phyloP scores from a whole-genome alignment of 2,329 filamentous ascomycete species.

The Fusarium pilosicola region DNA sequence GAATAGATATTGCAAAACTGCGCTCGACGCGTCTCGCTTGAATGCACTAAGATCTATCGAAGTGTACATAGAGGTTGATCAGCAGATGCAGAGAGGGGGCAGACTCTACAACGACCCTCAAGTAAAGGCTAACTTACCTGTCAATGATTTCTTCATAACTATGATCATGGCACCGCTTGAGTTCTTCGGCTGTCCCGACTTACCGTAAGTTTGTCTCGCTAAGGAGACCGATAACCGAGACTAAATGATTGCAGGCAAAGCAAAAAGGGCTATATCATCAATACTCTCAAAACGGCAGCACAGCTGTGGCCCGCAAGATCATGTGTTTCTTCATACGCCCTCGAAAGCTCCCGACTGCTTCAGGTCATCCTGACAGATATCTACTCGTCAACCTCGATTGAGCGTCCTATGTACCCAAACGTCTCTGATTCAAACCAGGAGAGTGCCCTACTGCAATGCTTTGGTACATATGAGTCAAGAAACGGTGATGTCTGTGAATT shows the following conservation, averaged over 20 bases:
- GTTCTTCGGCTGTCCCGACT: slow-evolving; percentile 6
- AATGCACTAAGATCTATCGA: slow-evolving; percentile 10
- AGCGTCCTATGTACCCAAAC: not conserved
- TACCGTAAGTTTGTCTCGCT: not conserved
- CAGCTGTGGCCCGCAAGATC: slow-evolving; percentile 7
- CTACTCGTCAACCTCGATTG: not conserved
- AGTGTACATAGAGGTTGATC: slow-evolving; percentile 21
- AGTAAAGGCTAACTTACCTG: not conserved
- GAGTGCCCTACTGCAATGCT: accelerated
- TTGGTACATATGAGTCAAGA: not conserved
- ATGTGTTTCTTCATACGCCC: not conserved
- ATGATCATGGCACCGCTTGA: slow-evolving; percentile 12
- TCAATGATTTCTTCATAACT: slow-evolving; percentile 8
- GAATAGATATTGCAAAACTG: not conserved
- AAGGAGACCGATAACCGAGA: accelerated
- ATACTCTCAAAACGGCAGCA: not conserved
- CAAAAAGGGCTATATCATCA: not conserved
- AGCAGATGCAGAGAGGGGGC: slow-evolving; percentile 18
- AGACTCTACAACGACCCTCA: slow-evolving; percentile 5
- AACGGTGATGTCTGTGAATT: not conserved
- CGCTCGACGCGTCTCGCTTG: slow-evolving; percentile 7
- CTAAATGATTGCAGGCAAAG: not conserved
- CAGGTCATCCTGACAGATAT: not conserved
- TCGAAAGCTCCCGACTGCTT: not conserved
- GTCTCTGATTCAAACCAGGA: no score